Evolutionary conservation across 2,329 filamentous ascomycete genomes (phyloP).

Genomic region (Xylaria hypoxylon): DNA sequence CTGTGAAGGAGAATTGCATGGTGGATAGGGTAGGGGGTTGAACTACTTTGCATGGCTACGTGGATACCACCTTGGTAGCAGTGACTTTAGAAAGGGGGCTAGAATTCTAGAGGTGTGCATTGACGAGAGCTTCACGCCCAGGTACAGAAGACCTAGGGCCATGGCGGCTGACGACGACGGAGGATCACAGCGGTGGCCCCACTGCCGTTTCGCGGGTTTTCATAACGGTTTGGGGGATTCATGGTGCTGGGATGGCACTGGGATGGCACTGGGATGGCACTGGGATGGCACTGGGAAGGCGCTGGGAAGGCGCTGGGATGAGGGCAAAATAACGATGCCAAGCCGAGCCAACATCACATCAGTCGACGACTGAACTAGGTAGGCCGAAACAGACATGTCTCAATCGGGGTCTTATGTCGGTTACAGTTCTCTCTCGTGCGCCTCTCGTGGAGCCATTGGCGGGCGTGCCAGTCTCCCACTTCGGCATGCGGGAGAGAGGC

Average conservation of each 20-base stretch:
- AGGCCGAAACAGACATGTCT: slow-evolving; percentile 41
- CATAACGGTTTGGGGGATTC: slow-evolving; percentile 24
- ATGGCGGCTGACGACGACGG: slow-evolving; percentile 26
- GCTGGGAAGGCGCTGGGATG: slow-evolving; percentile 6
- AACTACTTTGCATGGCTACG: slow-evolving; percentile 14
- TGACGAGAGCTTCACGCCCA: slow-evolving; percentile 5
- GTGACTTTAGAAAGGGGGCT: slow-evolving; percentile 18
- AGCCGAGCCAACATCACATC: slow-evolving; percentile 14
- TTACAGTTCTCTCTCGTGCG: slow-evolving; percentile 42
- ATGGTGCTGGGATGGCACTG: slow-evolving; percentile 13
- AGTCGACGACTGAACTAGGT: slow-evolving; percentile 11
- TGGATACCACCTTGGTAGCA: slow-evolving; percentile 21
- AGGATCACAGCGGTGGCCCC: slow-evolving; percentile 30
- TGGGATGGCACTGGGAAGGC: slow-evolving; percentile 9
- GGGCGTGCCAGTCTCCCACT: slow-evolving; percentile 21
- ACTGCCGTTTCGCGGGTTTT: slow-evolving; percentile 34
- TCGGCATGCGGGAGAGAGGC: slow-evolving; percentile 29
- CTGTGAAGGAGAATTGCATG: slow-evolving; percentile 15
- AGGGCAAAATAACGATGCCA: slow-evolving; percentile 2
- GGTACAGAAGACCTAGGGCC: slow-evolving; percentile 26
- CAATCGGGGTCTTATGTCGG: slow-evolving; percentile 42
- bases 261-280: slow-evolving; percentile 11
- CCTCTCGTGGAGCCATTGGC: slow-evolving; percentile 28
- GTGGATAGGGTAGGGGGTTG: slow-evolving; percentile 19
- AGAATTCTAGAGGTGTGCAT: slow-evolving; percentile 14